Base-by-base conservation (phyloP, 2,329 filamentous ascomycete genomes). In the Ophiosphaerella narmari region DNA sequence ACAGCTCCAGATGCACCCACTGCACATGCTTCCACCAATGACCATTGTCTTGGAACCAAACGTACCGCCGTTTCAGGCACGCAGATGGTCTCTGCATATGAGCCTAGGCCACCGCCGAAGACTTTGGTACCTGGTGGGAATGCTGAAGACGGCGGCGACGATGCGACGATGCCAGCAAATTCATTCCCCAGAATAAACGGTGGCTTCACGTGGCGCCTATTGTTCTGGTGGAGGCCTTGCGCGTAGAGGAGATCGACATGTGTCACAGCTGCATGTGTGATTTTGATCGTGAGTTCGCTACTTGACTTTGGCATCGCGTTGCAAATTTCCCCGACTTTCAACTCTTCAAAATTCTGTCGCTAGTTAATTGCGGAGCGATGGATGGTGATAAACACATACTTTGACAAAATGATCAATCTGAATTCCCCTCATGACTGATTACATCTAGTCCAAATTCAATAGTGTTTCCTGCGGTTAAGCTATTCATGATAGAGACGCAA, bases 171-270 rank as follows among this genome's bases (percentile, higher is more conserved):
- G n/a, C 83, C 83, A 1, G 82, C 74, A 59, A 86, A 86, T 62
- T 86, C 83, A n/a, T 81, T 80, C 11, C 83, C 83, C 0, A 85
- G 75, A 1, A 76, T 78, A 68, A 86, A 86, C 0, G 83, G 83
- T 1, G 82, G 83, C 29, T 73, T 74, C 33, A 83, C 77, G 46
- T 82, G 77, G n/a, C 75, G 76, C 26, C 72, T 75, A 62, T 85
- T 85, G 63, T 86, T 86, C 60, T 86, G 83, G 59, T 86, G 83
- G 55, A 79, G 77, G 7, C 83, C 83, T 60, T 64, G 65, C 2
- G 80, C 80, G 62, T 86, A 85, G 39, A 86, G 76, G 7, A 83
- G 77, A 60, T 86, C 84, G 40, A 85, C 82, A 61, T 84, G 84
- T 46, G 85, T 85, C 18, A 84, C 73, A 4, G 82, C 81, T 46